These are phyloP conservation scores for Massarina eburnea DNA, from an alignment of 2,329 filamentous ascomycete species.

Conservation along the genomic window DNA sequence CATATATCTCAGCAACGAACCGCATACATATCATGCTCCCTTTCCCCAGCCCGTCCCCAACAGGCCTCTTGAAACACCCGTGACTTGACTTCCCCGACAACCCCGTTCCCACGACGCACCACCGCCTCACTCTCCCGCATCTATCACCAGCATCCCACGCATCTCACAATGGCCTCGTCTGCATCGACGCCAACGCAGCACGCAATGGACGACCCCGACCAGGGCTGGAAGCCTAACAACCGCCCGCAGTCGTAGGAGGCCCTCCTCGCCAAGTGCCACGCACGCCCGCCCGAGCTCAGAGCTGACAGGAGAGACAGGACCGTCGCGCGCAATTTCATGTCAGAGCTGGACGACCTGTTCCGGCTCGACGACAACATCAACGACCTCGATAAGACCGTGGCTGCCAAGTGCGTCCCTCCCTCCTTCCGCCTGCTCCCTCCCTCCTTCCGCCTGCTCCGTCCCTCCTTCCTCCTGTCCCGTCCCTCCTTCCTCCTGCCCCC, in stretches of 20 bases:
- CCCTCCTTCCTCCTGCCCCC: constrained; percentile 2
- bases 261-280: constrained; percentile 22
- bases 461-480: constrained; percentile 2
- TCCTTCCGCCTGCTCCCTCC: constrained; percentile 1
- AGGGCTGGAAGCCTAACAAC: constrained; percentile 77
- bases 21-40: constrained; percentile 29
- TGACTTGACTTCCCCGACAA: constrained; percentile 14
- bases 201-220: constrained; percentile 56
- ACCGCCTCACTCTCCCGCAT: not conserved
- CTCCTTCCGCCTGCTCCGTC: not conserved
- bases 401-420: constrained; percentile 69
- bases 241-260: constrained; percentile 87
- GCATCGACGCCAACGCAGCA: constrained; percentile 10
- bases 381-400: constrained; percentile 63
- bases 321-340: constrained; percentile 83
- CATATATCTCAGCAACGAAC: constrained; percentile 19
- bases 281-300: constrained; percentile 6
- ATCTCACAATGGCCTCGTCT: constrained; percentile 9
- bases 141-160: constrained; percentile 9
- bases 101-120: constrained; percentile 3
- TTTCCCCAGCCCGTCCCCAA: constrained; percentile 12
- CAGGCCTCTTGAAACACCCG: constrained; percentile 29
- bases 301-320: constrained; percentile 61
- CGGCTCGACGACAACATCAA: constrained; percentile 78
- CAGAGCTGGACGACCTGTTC: constrained; percentile 85